Evolutionary conservation across 2,329 filamentous ascomycete genomes (phyloP).

Genomic region (Talaromyces sp.): DNA sequence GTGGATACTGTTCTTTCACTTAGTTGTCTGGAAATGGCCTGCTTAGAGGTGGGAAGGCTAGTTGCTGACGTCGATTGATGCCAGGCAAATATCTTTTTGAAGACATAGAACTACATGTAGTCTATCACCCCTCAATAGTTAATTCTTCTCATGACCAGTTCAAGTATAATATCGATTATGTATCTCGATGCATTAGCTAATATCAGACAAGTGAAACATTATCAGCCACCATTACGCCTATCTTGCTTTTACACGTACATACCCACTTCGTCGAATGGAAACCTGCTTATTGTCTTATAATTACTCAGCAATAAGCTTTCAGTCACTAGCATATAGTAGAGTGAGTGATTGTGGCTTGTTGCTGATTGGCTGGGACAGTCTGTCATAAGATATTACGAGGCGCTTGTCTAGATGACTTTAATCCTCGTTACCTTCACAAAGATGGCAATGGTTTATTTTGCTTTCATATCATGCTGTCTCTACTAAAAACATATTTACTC

Average conservation of each 20-base stretch:
- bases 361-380: too few species aligned
- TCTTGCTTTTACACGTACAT: background rate
- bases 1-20: background rate
- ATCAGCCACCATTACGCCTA: background rate
- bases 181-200: background rate
- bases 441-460: too few species aligned
- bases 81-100: too few species aligned
- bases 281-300: background rate
- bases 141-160: too few species aligned
- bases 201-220: background rate
- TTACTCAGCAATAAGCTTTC: background rate
- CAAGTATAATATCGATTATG: background rate
- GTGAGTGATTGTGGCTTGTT: background rate
- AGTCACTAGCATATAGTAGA: background rate
- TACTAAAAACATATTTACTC: too few species aligned
- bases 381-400: too few species aligned
- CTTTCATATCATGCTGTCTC: too few species aligned
- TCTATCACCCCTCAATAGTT: too few species aligned
- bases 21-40: background rate
- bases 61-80: background rate
- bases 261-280: background rate
- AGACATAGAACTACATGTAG: too few species aligned
- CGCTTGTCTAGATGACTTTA: too few species aligned
- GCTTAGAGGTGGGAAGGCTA: background rate
- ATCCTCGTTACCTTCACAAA: too few species aligned